Evolutionary conservation across 306 rosid genomes (phyloP).

Genomic region (Inga leiocalycina): DNA sequence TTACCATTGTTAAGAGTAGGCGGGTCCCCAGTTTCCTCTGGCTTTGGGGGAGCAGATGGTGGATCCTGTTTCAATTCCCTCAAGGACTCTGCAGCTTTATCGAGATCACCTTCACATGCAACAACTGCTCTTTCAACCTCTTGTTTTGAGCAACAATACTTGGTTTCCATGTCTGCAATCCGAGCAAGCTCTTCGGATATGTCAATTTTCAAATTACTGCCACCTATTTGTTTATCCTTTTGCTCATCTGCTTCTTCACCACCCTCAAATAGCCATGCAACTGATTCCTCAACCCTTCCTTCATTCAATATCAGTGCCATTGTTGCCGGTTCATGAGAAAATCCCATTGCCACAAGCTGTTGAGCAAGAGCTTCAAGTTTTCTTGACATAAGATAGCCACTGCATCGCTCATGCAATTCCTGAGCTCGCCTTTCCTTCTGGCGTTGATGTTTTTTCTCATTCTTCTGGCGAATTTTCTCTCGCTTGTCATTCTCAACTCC

Average conservation of each 20-base stretch:
- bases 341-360: slow-evolving; percentile 90
- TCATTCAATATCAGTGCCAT: slow-evolving; percentile 86
- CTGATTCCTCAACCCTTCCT: slow-evolving; percentile 92
- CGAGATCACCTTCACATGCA: slow-evolving; percentile 86
- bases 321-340: slow-evolving; percentile 84
- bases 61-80: slow-evolving; percentile 66
- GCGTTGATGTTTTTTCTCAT: slow-evolving; percentile 95
- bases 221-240: slow-evolving; percentile 53
- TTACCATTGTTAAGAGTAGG: slow-evolving; percentile 58
- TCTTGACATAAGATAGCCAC: slow-evolving; percentile 90
- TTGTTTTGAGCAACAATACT: slow-evolving; percentile 75
- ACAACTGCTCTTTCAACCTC: slow-evolving; percentile 96
- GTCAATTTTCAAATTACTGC: slow-evolving; percentile 79
- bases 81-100: slow-evolving; percentile 77
- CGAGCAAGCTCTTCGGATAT: slow-evolving; percentile 90
- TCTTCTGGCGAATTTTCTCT: slow-evolving; percentile 92
- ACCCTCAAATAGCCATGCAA: slow-evolving; percentile 79
- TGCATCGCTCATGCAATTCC: slow-evolving; percentile 90
- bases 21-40: slow-evolving; percentile 85
- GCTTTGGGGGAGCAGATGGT: slow-evolving; percentile 63
- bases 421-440: slow-evolving; percentile 97
- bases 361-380: slow-evolving; percentile 90
- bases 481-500: slow-evolving; percentile 96
- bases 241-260: slow-evolving; percentile 65
- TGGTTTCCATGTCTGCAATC: slow-evolving; percentile 70